Evolutionary conservation across 371 early-diverging fungal genomes (phyloP).

Genomic region (Mucor sp.): DNA sequence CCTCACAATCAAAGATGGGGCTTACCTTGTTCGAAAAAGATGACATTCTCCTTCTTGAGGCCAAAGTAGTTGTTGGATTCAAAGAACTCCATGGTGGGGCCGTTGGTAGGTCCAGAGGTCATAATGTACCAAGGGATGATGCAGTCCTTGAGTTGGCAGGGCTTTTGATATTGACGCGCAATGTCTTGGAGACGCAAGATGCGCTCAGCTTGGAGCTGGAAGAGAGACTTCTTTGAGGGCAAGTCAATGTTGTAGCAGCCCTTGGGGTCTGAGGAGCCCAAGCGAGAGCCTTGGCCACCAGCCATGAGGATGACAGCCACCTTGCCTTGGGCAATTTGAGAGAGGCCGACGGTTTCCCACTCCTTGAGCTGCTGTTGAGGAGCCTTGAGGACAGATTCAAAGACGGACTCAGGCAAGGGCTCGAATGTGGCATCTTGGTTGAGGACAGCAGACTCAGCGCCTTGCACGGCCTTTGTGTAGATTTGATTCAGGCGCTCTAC

Average conservation of each 20-base stretch:
- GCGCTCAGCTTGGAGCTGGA: slow-evolving; percentile 92
- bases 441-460: slow-evolving; percentile 44
- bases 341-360: slow-evolving; percentile 80
- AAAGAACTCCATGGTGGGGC: slow-evolving; percentile 79
- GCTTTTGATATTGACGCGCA: slow-evolving; percentile 52
- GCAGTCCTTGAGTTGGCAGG: slow-evolving; percentile 24
- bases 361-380: slow-evolving; percentile 52
- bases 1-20: not conserved
- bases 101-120: slow-evolving; percentile 92
- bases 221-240: slow-evolving; percentile 83
- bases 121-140: slow-evolving; percentile 95
- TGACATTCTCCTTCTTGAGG: slow-evolving; percentile 73
- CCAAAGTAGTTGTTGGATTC: slow-evolving; percentile 81
- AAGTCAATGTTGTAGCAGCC: slow-evolving; percentile 92
- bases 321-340: slow-evolving; percentile 79
- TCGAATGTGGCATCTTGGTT: slow-evolving; percentile 42
- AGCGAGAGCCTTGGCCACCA: slow-evolving; percentile 90
- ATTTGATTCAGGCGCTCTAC: slow-evolving; percentile 80
- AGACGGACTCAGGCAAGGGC: slow-evolving; percentile 77
- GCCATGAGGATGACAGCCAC: slow-evolving; percentile 95
- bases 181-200: slow-evolving; percentile 83
- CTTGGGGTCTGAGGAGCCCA: slow-evolving; percentile 87
- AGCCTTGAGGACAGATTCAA: slow-evolving; percentile 74
- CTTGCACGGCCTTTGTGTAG: slow-evolving; percentile 69
- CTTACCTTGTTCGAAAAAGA: slow-evolving; percentile 87